phyloP scores from a whole-genome alignment of 2,329 filamentous ascomycete genomes.

The Colletotrichum agaves region DNA sequence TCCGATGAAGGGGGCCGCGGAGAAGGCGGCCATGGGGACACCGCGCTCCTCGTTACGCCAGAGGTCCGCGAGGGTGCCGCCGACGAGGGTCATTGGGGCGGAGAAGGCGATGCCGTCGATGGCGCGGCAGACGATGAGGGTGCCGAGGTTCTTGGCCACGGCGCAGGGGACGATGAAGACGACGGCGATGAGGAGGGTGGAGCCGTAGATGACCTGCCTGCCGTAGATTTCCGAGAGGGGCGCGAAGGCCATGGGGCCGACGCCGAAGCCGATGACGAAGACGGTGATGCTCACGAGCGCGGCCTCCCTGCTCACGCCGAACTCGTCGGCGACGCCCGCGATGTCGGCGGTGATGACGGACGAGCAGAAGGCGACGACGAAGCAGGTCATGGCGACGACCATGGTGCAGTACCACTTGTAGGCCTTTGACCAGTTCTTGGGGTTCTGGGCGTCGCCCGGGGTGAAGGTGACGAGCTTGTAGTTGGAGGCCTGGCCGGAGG shows the following conservation, averaged over 20 bases:
- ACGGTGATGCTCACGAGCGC: conserved; percentile 77
- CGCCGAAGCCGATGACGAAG: conserved; percentile 84
- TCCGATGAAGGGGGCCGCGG: conserved; percentile 83
- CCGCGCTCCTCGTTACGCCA: conserved; percentile 87
- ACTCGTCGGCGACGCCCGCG: conserved; percentile 69
- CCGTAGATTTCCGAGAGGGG: conserved; percentile 82
- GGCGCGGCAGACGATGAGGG: conserved; percentile 78
- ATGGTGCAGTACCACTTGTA: conserved; percentile 89
- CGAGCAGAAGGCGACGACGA: conserved; percentile 77
- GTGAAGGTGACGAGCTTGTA: conserved; percentile 73
- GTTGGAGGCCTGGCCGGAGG: conserved; percentile 38
- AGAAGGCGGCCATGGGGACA: conserved; percentile 88
- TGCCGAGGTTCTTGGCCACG: conserved; percentile 78
- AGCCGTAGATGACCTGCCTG: conserved; percentile 75
- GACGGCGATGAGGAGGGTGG: conserved; percentile 75
- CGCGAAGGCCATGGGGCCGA: conserved; percentile 84
- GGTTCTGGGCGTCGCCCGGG: conserved; percentile 78
- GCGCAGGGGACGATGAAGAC: conserved; percentile 86
- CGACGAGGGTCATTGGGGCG: conserved; percentile 87
- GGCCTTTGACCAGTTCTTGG: conserved; percentile 84
- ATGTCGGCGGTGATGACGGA: conserved; percentile 84
- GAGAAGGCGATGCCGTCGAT: conserved; percentile 88
- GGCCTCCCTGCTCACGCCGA: conserved; percentile 77
- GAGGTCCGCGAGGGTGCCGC: conserved; percentile 84
- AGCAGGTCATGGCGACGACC: conserved; percentile 81